Base-by-base conservation (phyloP, 2,329 filamentous ascomycete species). In the Rachicladosporium sp. region DNA sequence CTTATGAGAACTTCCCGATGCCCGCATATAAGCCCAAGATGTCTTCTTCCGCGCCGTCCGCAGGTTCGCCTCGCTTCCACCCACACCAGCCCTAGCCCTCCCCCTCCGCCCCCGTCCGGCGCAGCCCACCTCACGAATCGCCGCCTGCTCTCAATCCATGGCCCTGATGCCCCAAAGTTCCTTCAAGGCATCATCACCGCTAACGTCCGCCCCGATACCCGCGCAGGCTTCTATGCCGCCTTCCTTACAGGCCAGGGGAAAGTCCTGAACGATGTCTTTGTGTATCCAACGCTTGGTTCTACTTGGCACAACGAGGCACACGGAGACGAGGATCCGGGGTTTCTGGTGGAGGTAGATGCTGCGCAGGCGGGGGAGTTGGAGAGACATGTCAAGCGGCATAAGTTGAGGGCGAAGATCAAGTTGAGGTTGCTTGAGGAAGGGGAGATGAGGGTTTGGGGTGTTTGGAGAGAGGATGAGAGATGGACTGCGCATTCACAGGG, bases 161-260 rank as follows among this genome's bases (percentile, higher is more conserved):
- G 91, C 2, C 70, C 70, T 3, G 89, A 95, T 53, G 78, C 86
- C 27, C 73, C 81, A 35, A 80, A 81, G 50, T 96, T 88, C 61
- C 73, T 98, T 2, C 87, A 96, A 59, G 88, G 89, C 39, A 75
- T 93, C 41, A 74, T 91, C 47, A 94, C 89, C 1, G 75, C 80
- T 46, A 81, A 79, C 46, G 73, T 86, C 46, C 60, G 74, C 38
- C 62, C 71, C 0, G 46, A 63, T 2, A 60, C 60, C 15, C 53
- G 50, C 3, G 62, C 65, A 1, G 80, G 77, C 3, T 78, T 82
- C 58, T 96, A 93, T 62, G 72, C 81, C 5, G 85, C 79, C 0
- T 94, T 98, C 54, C 69, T 98, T 32, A 93, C 82, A 49, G 85
- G 89, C 6, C 61, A 62, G 29, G 91, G 91, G 33, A 76, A 88